Evolutionary conservation across 2,329 filamentous ascomycete species (phyloP), one percentile per base, ranked within the genome.

Genomic region (Balansia obtecta): DNA sequence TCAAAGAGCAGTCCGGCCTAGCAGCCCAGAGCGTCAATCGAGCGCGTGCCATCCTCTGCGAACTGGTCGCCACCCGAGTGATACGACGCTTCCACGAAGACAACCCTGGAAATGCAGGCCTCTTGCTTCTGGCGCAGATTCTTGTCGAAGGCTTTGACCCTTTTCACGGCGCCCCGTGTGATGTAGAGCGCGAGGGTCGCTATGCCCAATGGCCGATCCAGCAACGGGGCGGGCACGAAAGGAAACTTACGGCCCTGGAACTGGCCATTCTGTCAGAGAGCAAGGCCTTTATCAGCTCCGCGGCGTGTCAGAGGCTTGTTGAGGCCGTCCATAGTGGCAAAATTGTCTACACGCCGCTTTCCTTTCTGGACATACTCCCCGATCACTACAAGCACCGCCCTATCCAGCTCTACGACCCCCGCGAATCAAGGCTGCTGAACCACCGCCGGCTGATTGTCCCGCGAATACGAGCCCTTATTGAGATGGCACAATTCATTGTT

Each of bases 371-470:
- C 60, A 85, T 88, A 49, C 71, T 88, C 2, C 83, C 84, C 0
- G 84, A 87, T 60, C 80, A 84, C 58, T 86, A 86, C 68, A 85
- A 86, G 61, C 74, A 81, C 58, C 80, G 82, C 46, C 81, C 82
- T 0, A 82, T 87, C 42, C 80, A 80, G 3, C 68, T 87, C 0
- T 87, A 87, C 61, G 79, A 86, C 58, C 83, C 83, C 3, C 68
- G 79, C 16, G 75, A 77, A 52, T 81, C 81, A 4, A 79, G 80
- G 2, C 60, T 85, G 4, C 70, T 88, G 13, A 86, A 87, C 55
- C 84, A 88, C 56, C 83, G 84, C 58, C 80, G 84, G 2, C 71
- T 87, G 15, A 83, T 85, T 56, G 84, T 87, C 0, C 84, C 84
- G 0, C 73, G 82, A 15, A 82, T 80, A 3, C 71, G 84, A 45